Evolutionary conservation across 176 grass and related monocot genomes (phyloP), one percentile per base, ranked within the genome.

Genomic region (Zoysia pacifica): DNA sequence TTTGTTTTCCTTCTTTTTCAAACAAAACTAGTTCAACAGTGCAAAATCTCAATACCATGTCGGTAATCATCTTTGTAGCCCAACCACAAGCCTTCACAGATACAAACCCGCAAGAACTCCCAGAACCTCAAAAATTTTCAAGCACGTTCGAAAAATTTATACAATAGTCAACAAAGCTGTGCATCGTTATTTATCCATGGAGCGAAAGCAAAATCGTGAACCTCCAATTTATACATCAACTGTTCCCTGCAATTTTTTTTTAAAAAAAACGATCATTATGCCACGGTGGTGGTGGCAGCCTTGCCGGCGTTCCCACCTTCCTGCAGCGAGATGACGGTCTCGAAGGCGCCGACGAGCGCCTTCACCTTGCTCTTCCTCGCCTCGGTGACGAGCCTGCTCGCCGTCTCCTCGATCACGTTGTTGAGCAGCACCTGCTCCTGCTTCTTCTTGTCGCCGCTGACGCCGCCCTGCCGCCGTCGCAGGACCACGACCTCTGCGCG

Each of bases 341-440:
- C 86, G 38, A 94, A 94, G 6, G 92, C 92, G 44, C 86, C 92
- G 2, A 94, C 89, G 13, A 94, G 84, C 20, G 92, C 92, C 89
- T 89, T 94, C 68, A 94, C 92, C 89, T 94, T 94, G 83, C 89
- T 91, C 73, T 84, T 89, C 74, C 89, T 79, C 12, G 83, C 40
- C 81, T 91, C 86, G 0, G 83, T 49, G 9, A 87, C 68, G 45
- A 94, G 89, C 84, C 85, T 84, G 47, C 77, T 94, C 5, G 89
- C 83, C 9, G 89, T 87, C 82, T 91, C 88, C 77, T 91, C 84
- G 65, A 94, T 94, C 73, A 91, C 83, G 19, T 94, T 82, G 72
- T 94, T 91, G 28, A 94, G 60, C 14, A 88, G 83, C 9, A 69
- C 83, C 38, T 84, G 88, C 9, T 66, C 37, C 7, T 62, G 78